Conservation (phyloP, 352 stramenopile species). For the Pythium volutum region DNA sequence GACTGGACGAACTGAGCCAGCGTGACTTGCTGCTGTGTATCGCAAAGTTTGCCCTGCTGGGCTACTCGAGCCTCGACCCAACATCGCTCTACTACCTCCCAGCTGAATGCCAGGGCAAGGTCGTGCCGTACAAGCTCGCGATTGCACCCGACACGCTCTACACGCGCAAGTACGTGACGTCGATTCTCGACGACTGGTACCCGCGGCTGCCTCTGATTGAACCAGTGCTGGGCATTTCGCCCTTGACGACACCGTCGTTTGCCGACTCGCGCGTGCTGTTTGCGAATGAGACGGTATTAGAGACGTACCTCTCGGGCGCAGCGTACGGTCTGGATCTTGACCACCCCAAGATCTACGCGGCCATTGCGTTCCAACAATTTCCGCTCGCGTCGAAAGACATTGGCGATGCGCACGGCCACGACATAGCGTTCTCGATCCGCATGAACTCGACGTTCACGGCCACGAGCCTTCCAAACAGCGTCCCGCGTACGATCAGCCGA, state of each 20-base stretch:
- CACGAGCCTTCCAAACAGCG: constrained; percentile 30
- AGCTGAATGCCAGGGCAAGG: constrained; percentile 37
- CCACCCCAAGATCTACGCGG: constrained; percentile 64
- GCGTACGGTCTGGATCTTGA: constrained; percentile 45
- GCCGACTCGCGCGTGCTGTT: constrained; percentile 59
- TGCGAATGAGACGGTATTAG: constrained; percentile 42
- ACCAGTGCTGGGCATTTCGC: constrained; percentile 35
- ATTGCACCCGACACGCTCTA: constrained; percentile 66
- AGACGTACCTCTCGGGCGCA: constrained; percentile 47
- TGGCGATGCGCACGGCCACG: constrained; percentile 31
- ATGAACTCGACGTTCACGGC: constrained; percentile 58
- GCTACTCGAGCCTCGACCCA: constrained; percentile 39
- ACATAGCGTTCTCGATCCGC: constrained; percentile 60
- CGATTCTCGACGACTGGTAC: constrained; percentile 49
- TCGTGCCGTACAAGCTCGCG: constrained; percentile 72
- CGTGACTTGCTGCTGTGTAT: constrained; percentile 40
- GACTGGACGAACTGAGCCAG: constrained; percentile 39
- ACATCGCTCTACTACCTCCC: constrained; percentile 45
- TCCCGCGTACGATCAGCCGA: constrained; percentile 39
- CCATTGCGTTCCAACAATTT: constrained; percentile 58
- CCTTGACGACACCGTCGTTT: constrained; percentile 53
- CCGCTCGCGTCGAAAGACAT: constrained; percentile 31
- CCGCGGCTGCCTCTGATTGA: constrained; percentile 49
- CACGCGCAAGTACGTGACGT: constrained; percentile 60
- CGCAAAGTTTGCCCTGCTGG: constrained; percentile 47